These are phyloP conservation scores for Fusarium albosuccineum DNA, from an alignment of 2,329 filamentous ascomycete genomes.

Conservation along the genomic window DNA sequence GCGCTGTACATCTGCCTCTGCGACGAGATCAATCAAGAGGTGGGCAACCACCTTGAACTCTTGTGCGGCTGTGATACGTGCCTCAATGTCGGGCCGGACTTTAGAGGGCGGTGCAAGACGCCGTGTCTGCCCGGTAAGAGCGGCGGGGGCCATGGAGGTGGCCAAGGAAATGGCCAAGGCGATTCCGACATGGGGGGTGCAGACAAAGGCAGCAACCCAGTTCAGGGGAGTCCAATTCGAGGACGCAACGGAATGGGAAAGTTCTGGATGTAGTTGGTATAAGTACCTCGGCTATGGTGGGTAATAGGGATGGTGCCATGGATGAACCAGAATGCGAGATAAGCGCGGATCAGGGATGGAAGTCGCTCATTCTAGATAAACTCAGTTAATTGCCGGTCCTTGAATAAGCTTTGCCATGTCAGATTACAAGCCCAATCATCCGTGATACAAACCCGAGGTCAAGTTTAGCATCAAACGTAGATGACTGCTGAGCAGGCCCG, in stretches of 20 bases:
- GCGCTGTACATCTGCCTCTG: conserved; percentile 58
- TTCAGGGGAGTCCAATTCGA: conserved; percentile 10
- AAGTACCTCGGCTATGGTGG: background rate
- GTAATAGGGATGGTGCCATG: background rate
- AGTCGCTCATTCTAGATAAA: conserved; percentile 5
- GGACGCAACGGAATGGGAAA: conserved; percentile 13
- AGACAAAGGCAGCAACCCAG: background rate
- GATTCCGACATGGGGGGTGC: background rate
- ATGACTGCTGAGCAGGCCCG: no score
- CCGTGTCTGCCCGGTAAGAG: conserved; percentile 49
- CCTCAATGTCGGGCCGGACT: conserved; percentile 56
- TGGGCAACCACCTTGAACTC: conserved; percentile 53
- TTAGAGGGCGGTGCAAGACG: conserved; percentile 54
- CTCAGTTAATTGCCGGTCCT: background rate
- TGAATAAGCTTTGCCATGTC: background rate
- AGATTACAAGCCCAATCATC: background rate
- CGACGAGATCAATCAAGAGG: conserved; percentile 47
- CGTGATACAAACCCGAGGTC: no score
- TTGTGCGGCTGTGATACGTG: conserved; percentile 57
- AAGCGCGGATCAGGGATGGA: background rate
- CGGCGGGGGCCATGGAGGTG: conserved; percentile 1
- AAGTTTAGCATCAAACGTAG: no score
- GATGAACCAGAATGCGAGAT: background rate
- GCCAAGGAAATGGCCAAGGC: background rate
- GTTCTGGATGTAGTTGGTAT: conserved; percentile 30